Evolutionary conservation across 345 rosid genomes (phyloP).

Genomic region (Salix purpurea): DNA sequence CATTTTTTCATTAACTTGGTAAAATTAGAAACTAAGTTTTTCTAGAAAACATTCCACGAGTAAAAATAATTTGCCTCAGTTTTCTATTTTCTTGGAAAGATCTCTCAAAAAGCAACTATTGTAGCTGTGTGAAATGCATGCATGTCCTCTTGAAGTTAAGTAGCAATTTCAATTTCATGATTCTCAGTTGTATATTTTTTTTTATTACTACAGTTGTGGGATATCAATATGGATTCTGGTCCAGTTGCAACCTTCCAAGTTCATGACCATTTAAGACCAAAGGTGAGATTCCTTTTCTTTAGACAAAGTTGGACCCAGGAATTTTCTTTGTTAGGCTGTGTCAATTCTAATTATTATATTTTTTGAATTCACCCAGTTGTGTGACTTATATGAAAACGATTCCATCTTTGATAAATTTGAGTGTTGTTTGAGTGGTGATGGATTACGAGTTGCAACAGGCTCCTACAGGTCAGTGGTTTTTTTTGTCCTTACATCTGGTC

Average conservation of each 20-base stretch:
- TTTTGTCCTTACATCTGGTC: neutral
- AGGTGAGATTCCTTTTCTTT: slow-evolving; percentile 41
- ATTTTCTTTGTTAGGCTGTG: neutral
- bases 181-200: slow-evolving; percentile 1
- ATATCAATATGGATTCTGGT: slow-evolving; percentile 90
- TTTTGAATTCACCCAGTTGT: slow-evolving; percentile 52
- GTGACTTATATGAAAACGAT: slow-evolving; percentile 97
- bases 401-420: slow-evolving; percentile 97
- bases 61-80: neutral
- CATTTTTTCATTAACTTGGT: neutral
- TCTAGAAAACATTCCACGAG: neutral
- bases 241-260: slow-evolving; percentile 82
- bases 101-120: neutral
- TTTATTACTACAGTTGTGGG: slow-evolving; percentile 48
- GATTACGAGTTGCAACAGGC: slow-evolving; percentile 87
- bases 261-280: slow-evolving; percentile 71
- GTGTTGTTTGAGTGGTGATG: slow-evolving; percentile 94
- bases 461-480: slow-evolving; percentile 73
- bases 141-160: neutral
- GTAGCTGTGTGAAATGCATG: neutral
- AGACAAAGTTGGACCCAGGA: neutral
- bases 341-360: slow-evolving; percentile 13
- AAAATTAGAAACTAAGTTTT: neutral
- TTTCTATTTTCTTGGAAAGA: neutral
- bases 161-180: neutral